Evolutionary conservation across 495 filamentous ascomycete species (phyloP), one percentile per base, ranked within the genome.

Genomic region (Neurospora sublineolata): DNA sequence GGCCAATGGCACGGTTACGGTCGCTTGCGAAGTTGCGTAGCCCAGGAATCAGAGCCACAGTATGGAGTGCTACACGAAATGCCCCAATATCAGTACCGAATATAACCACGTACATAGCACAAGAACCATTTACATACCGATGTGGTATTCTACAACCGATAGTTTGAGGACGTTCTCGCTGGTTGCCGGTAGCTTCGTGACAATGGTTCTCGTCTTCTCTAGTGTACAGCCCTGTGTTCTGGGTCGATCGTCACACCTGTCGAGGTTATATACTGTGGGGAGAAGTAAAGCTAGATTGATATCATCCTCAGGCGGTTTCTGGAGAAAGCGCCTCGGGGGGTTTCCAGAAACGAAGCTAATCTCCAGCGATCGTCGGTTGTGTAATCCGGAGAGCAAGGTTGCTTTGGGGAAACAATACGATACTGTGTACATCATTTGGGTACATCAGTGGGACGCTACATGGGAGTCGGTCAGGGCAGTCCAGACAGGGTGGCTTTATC

Each of bases 291-390:
- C 72, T 72, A 72, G 71, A 73, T 37, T 37, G 68, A 46, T 37
- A 69, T 69, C 37, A 37, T 68, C 40, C 40, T 44, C n/a, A 69
- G 74, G 41, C 69, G 76, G 76, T 79, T 79, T 76, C 77, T 71
- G 52, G 33, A 72, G 71, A 78, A 79, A 77, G 6, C 27, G 72
- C 71, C 14, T 72, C 71, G 72, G 77, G 75, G 71, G 70, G 64
- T 72, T 72, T 72, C 73, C 75, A 75, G 79, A 80, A 81, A 81
- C 80, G 78, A 77, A 77, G 76, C 76, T 77, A 79, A 79, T 75
- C 73, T 75, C 74, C 70, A 75, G 46, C 74, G 75, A 75, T 77
- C 74, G 73, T 42, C 68, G n/a, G 60, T 33, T 71, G 30, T 44
- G 39, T 70, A 67, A 30, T 38, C 69, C 68, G 27, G 64, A 69